Evolutionary conservation across 73 alveolate species (phyloP).

Genomic region (Paramecium tetraurelia): DNA sequence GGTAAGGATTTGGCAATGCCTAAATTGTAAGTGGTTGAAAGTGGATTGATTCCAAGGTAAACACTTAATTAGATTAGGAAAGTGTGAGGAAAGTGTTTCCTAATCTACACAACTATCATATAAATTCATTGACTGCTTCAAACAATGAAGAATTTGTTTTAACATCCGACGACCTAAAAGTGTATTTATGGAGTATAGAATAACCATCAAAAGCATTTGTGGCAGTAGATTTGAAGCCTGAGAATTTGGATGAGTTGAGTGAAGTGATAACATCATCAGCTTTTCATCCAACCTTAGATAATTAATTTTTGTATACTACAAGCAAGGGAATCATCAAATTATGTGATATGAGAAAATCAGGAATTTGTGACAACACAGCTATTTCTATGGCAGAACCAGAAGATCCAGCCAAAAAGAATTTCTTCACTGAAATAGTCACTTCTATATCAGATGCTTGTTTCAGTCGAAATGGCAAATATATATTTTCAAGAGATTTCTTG

Average conservation of each 20-base stretch:
- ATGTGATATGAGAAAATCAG: conserved; percentile 74
- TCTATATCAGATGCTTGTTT: conserved; percentile 73
- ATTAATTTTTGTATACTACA: conserved; percentile 68
- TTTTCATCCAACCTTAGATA: conserved; percentile 69
- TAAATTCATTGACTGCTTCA: conserved; percentile 61
- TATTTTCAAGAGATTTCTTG: conserved; percentile 77
- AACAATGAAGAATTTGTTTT: conserved; percentile 59
- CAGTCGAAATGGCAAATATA: conserved; percentile 64
- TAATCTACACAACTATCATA: conserved; percentile 59
- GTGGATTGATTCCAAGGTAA: conserved; percentile 61
- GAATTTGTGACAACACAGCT: conserved; percentile 71
- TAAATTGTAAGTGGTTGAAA: conserved; percentile 56
- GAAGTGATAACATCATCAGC: conserved; percentile 81
- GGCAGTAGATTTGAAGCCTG: conserved; percentile 79
- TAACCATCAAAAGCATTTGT: conserved; percentile 61
- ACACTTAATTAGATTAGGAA: not conserved
- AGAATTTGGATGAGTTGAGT: conserved; percentile 74
- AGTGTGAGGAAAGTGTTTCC: conserved; percentile 59
- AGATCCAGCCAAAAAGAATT: conserved; percentile 79
- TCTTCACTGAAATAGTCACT: conserved; percentile 80
- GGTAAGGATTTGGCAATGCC: conserved; percentile 65
- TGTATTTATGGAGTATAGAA: conserved; percentile 61
- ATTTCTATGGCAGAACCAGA: conserved; percentile 67
- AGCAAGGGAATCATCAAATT: conserved; percentile 72
- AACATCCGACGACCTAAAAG: conserved; percentile 62